These are phyloP conservation scores for Penicillium psychrofluorescens DNA, from an alignment of 495 filamentous ascomycete genomes.

Conservation along the genomic window DNA sequence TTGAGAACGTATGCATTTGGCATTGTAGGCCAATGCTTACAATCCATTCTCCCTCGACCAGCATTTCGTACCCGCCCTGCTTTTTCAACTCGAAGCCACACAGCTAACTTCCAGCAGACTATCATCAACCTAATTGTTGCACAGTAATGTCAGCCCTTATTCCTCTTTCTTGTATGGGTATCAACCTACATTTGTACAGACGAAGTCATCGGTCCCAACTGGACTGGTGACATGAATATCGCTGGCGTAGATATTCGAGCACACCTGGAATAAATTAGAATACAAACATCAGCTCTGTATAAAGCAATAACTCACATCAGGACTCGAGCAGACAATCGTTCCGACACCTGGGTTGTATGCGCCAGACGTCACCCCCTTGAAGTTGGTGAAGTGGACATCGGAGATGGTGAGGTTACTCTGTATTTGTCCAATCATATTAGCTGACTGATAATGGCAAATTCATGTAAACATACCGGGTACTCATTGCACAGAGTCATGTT, in stretches of 20 bases:
- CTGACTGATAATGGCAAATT: background rate
- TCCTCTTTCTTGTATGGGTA: background rate
- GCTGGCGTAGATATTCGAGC: constrained; percentile 44
- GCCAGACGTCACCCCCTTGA: constrained; percentile 47
- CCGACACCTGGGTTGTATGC: constrained; percentile 44
- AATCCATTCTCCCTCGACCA: too few relatives aligned
- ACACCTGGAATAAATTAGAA: constrained; percentile 24
- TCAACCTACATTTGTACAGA: constrained; percentile 45
- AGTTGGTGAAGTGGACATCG: constrained; percentile 46
- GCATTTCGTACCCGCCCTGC: too few relatives aligned
- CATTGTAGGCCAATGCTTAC: too few relatives aligned
- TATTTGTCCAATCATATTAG: constrained; percentile 2
- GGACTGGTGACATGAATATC: constrained; percentile 48
- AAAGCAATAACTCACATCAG: constrained; percentile 23
- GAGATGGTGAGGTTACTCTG: constrained; percentile 50
- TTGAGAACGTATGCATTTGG: too few relatives aligned
- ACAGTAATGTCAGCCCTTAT: background rate
- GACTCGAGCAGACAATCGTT: constrained; percentile 51
- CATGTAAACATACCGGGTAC: constrained; percentile 34
- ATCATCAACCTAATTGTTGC: constrained; percentile 23
- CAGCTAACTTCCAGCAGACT: constrained; percentile 39
- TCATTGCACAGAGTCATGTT: constrained; percentile 55
- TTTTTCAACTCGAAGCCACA: constrained; percentile 1
- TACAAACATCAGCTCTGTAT: background rate
- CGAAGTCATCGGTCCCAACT: constrained; percentile 38